Evolutionary conservation across 2,329 filamentous ascomycete species (phyloP), one percentile per base, ranked within the genome.

Genomic region (Fusarium goolgardi): DNA sequence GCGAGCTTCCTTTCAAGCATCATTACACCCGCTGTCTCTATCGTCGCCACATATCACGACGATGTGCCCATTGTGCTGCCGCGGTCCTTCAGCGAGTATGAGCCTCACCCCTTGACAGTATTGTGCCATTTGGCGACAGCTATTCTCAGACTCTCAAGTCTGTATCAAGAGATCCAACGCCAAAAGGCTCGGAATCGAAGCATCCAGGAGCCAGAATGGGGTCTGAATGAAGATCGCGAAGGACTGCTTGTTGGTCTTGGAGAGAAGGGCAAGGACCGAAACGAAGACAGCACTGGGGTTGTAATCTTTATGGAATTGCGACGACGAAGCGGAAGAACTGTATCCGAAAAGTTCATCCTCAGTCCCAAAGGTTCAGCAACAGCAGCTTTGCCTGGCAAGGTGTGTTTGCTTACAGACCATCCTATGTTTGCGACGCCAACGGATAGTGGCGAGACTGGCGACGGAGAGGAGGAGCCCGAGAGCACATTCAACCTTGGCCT

Each of bases 101-200:
- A 86, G 20, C 93, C 94, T 1, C 81, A 88, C 29, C 88, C 93
- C 0, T 83, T 96, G 15, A 89, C 89, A 2, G 81, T 94, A 1
- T 83, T 98, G 23, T 87, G 85, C 45, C 96, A 96, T 78, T 88
- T 97, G 59, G 92, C 94, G n/a, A 99, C 96, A 5, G 90, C 93
- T 5, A 86, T 98, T 54, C 84, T 98, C 61, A 89, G 87, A 6
- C 83, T 92, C 0, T 88, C 90, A 39, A 91, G 89, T 16, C 85
- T 97, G 39, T 81, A 88, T 10, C 93, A 97, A 71, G 86, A 92
- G 43, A 84, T 96, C 7, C 88, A 89, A 31, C 85, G 86, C 37
- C 93, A 93, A 76, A 86, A 85, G n/a, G 94, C 95, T 5, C 85
- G 86, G 12, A 90, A 96, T 77, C 86, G 91, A 59, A 94, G 91